Percentiles rank a stretch among this genome's conserved stretches.
Evolutionary conservation across 2,329 filamentous ascomycete species (phyloP).

Genomic region (Pseudogymnoascus verrucosus): DNA sequence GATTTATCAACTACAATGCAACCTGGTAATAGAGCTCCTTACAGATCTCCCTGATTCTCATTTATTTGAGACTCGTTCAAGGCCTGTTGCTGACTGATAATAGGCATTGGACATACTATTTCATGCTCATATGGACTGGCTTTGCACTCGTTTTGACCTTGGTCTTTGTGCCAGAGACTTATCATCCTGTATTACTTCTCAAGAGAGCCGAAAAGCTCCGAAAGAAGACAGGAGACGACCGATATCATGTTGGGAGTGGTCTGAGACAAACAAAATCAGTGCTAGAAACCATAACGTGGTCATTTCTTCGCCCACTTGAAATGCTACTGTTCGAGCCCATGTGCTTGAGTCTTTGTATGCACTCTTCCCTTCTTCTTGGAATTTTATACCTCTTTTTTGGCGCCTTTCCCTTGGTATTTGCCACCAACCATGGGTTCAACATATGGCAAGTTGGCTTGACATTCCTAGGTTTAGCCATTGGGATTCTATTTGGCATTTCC

Average conservation of each 20-base stretch:
- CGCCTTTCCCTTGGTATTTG: too few relatives aligned
- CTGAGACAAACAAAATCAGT: constrained; percentile 54
- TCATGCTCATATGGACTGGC: constrained; percentile 72
- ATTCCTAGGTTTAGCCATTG: too few relatives aligned
- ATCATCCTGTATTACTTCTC: constrained; percentile 65
- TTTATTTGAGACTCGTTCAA: too few relatives aligned
- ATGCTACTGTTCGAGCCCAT: constrained; percentile 66
- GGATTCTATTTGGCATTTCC: too few relatives aligned
- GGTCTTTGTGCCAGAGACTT: constrained; percentile 79
- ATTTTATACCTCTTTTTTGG: too few relatives aligned
- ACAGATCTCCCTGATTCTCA: too few relatives aligned
- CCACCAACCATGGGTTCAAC: too few relatives aligned
- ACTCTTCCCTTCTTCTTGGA: too few relatives aligned
- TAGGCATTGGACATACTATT: constrained; percentile 69
- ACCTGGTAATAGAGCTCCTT: constrained; percentile 41
- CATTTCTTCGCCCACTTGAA: constrained; percentile 59
- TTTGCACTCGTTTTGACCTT: constrained; percentile 55
- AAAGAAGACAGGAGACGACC: constrained; percentile 66
- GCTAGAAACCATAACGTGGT: constrained; percentile 48
- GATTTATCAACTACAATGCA: constrained; percentile 71
- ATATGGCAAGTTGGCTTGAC: too few relatives aligned
- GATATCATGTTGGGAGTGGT: constrained; percentile 72
- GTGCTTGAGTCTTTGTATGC: neutral
- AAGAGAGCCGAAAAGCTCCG: constrained; percentile 64
- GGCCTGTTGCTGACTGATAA: too few relatives aligned